phyloP scores from a whole-genome alignment of 148 eudicot species.

The Chenopodium album region DNA sequence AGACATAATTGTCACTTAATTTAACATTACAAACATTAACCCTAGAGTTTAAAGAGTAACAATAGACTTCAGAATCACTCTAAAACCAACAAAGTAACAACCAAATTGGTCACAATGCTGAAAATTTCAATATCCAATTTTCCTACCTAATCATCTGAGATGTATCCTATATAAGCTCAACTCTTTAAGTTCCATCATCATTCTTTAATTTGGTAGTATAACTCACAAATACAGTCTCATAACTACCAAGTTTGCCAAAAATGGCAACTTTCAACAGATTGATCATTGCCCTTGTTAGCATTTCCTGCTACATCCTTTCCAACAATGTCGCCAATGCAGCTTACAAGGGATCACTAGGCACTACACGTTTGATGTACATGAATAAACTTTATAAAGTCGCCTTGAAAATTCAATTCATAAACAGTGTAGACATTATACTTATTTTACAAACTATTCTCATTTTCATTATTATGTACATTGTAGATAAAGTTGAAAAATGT shows the following conservation, averaged over 20 bases:
- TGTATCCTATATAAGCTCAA: conserved; percentile 18
- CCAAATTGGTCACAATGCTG: conserved; percentile 15
- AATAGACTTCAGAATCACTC: conserved; percentile 35
- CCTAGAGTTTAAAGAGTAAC: not conserved
- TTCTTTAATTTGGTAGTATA: not conserved
- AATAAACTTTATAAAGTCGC: not conserved
- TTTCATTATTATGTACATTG: not conserved
- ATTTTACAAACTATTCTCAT: not conserved
- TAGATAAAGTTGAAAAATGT: conserved; percentile 44
- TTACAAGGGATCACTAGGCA: conserved; percentile 42
- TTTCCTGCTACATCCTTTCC: conserved; percentile 11
- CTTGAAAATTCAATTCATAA: not conserved
- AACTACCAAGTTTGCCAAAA: not conserved
- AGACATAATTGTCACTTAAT: no score
- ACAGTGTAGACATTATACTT: not conserved
- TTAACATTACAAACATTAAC: not conserved
- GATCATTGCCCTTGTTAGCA: not conserved
- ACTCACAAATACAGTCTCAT: not conserved
- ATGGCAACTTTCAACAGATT: conserved; percentile 11
- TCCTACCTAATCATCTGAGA: conserved; percentile 20
- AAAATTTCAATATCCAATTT: not conserved
- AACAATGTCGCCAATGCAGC: conserved; percentile 16
- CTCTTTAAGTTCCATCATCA: conserved; percentile 16
- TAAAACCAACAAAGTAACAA: conserved; percentile 31
- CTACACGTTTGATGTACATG: conserved; percentile 49